Evolutionary conservation across 495 filamentous ascomycete genomes (phyloP).

Genomic region (Terfezia boudieri): DNA sequence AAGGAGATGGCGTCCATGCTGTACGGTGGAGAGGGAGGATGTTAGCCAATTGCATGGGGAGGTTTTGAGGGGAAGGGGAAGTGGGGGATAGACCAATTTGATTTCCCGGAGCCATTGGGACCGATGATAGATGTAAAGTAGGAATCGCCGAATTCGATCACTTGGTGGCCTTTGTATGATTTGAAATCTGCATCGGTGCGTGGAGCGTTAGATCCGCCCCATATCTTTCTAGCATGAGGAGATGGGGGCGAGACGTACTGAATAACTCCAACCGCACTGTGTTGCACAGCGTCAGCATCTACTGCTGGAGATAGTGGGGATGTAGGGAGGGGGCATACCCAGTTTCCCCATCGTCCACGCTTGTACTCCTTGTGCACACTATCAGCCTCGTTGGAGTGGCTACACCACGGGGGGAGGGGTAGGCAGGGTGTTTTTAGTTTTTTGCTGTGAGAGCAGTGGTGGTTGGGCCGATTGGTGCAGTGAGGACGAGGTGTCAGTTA

Average conservation of each 20-base stretch:
- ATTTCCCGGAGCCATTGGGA: constrained; percentile 98
- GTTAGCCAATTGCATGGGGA: not conserved
- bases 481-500: too few relatives aligned
- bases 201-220: not conserved
- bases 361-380: too few relatives aligned
- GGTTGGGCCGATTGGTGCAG: too few relatives aligned
- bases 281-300: not conserved
- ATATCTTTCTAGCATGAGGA: not conserved
- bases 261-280: constrained; percentile 73
- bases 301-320: not conserved
- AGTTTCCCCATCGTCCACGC: not conserved
- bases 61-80: not conserved
- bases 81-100: constrained; percentile 60
- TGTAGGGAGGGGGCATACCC: not conserved
- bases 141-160: constrained; percentile 83
- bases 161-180: constrained; percentile 91
- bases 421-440: too few relatives aligned
- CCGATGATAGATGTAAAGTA: constrained; percentile 99
- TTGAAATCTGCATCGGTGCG: constrained; percentile 45
- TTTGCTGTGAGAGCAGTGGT: too few relatives aligned
- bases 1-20: constrained; percentile 99
- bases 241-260: constrained; percentile 34
- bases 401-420: too few relatives aligned
- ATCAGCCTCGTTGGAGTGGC: too few relatives aligned
- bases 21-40: constrained; percentile 1